Conservation (phyloP, 257 asterid genomes). For the Solanum piurae region DNA sequence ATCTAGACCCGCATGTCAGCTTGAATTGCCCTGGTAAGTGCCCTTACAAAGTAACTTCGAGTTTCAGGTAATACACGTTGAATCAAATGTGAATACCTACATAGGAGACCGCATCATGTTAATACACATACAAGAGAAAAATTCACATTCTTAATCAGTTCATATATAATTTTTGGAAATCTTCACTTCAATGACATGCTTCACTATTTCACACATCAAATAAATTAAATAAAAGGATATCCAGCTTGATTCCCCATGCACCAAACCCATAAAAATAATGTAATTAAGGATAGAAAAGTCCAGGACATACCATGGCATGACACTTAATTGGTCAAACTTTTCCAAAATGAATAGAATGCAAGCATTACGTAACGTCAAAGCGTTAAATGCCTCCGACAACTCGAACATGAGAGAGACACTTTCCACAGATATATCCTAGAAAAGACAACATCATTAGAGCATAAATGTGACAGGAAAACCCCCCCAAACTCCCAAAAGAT, state of each 20-base stretch:
- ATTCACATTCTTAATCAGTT: not conserved
- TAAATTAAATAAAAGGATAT: not conserved
- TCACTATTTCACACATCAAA: not conserved
- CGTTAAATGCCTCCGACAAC: conserved; percentile 88
- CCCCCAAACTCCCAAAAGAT: not conserved
- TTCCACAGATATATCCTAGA: conserved; percentile 74
- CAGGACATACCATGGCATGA: conserved; percentile 53
- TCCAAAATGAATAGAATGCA: conserved; percentile 79
- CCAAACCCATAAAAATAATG: not conserved
- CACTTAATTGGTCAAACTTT: conserved; percentile 48
- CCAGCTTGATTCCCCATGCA: not conserved
- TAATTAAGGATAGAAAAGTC: not conserved
- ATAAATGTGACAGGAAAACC: not conserved
- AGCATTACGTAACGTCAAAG: conserved; percentile 61
- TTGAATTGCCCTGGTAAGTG: conserved; percentile 44
- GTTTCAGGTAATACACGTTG: conserved; percentile 72
- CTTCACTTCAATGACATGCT: not conserved
- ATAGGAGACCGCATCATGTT: not conserved
- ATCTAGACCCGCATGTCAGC: conserved; percentile 41
- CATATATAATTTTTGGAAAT: not conserved
- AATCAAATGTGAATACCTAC: conserved; percentile 71
- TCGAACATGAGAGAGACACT: conserved; percentile 84
- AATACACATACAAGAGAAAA: not conserved
- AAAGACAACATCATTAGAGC: conserved; percentile 14
- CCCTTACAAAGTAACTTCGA: conserved; percentile 59